A percentile compares a stretch with the other conserved stretches of the same genome.
Evolutionary conservation across 1,284 basidiomycete genomes (phyloP).

Genomic region (Puccinia triticina): DNA sequence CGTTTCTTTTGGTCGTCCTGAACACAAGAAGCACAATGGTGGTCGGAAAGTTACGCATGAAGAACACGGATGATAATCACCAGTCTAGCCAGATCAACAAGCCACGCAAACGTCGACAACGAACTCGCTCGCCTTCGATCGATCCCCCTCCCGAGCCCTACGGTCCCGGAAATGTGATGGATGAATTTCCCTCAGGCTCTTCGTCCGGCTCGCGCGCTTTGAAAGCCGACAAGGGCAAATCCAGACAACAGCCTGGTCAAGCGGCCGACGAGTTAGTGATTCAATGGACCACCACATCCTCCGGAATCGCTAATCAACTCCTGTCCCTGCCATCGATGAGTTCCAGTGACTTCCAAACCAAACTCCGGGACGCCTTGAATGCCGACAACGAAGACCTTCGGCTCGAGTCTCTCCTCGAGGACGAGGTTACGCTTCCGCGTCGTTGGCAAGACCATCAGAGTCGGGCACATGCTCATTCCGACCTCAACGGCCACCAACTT

Average conservation of each 20-base stretch:
- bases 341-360: constrained; percentile 35
- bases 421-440: constrained; percentile 20
- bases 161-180: not conserved
- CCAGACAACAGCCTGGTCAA: not conserved
- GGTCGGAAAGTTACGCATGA: constrained; percentile 43
- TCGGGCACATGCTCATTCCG: constrained; percentile 5
- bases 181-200: constrained; percentile 16
- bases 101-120: constrained; percentile 8
- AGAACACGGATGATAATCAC: constrained; percentile 16
- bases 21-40: constrained; percentile 15
- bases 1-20: not conserved
- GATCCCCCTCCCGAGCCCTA: constrained; percentile 25
- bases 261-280: constrained; percentile 39
- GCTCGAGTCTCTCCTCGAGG: constrained; percentile 35
- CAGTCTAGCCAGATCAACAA: not conserved
- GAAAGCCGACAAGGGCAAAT: constrained; percentile 31
- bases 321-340: constrained; percentile 30
- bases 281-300: constrained; percentile 48
- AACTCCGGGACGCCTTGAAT: constrained; percentile 32
- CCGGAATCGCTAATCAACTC: constrained; percentile 37
- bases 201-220: constrained; percentile 21
- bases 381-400: constrained; percentile 17
- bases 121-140: constrained; percentile 48
- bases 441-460: constrained; percentile 28
- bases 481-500: constrained; percentile 23